Conservation (phyloP, 164 flowering plant genomes). For the Stephania japonica region DNA sequence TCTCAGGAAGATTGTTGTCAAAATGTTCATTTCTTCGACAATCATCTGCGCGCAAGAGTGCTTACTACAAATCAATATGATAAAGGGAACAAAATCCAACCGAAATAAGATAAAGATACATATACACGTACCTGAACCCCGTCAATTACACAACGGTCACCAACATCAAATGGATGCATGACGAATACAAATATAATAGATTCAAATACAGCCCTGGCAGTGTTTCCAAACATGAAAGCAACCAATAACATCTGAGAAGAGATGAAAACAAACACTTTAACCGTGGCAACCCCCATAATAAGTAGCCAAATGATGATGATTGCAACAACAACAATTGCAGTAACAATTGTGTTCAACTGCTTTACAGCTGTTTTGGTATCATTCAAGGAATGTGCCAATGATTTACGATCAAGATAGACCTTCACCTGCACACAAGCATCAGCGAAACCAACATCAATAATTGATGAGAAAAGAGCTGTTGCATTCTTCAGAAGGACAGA, state of each 20-base stretch:
- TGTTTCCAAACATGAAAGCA: constrained; percentile 73
- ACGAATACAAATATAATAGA: constrained; percentile 81
- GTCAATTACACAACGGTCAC: constrained; percentile 89
- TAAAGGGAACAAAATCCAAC: neutral
- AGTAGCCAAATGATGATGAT: constrained; percentile 52
- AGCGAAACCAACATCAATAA: neutral
- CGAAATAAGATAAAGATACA: neutral
- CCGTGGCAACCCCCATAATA: constrained; percentile 57
- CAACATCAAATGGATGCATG: constrained; percentile 90
- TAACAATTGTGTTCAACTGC: constrained; percentile 54
- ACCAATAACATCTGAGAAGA: constrained; percentile 64
- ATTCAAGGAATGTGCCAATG: constrained; percentile 58
- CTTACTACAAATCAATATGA: constrained; percentile 10
- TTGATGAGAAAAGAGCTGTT: neutral
- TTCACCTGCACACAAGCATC: constrained; percentile 45
- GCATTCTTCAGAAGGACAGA: no score
- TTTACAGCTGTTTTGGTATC: constrained; percentile 84
- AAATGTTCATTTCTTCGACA: constrained; percentile 80
- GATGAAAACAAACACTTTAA: constrained; percentile 58
- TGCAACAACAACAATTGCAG: constrained; percentile 38
- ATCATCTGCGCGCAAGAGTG: constrained; percentile 51
- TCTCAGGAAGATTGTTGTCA: constrained; percentile 56
- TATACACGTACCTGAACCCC: constrained; percentile 59
- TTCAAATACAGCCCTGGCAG: constrained; percentile 68
- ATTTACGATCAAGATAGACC: constrained; percentile 63